phyloP scores from a whole-genome alignment of 768 basidiomycete species.

The Dictyophora rubrovolvata region DNA sequence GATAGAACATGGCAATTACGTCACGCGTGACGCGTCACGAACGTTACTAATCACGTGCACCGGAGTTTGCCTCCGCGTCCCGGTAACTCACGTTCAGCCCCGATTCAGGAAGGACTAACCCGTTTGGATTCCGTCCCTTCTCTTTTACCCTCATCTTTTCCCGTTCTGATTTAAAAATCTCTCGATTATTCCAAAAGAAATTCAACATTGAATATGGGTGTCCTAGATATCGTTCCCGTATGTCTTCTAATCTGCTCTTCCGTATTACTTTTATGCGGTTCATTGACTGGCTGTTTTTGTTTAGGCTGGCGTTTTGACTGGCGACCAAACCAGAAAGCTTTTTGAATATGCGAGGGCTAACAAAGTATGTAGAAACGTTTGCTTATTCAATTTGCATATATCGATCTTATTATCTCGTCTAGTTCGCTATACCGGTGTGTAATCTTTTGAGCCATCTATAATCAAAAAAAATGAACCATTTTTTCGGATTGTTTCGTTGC shows the following conservation, averaged over 20 bases:
- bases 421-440: conserved; percentile 85
- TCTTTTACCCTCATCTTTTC: no score
- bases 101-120: no score
- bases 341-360: conserved; percentile 89
- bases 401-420: conserved; percentile 11
- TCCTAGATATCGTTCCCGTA: conserved; percentile 80
- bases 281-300: conserved; percentile 4
- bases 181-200: neutral
- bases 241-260: conserved; percentile 20
- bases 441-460: neutral
- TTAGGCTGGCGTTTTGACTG: conserved; percentile 90
- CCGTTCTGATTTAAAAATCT: no score
- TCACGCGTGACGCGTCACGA: no score
- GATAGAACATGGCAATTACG: no score
- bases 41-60: no score
- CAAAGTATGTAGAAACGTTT: conserved; percentile 43
- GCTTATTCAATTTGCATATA: conserved; percentile 33
- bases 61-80: no score
- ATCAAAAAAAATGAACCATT: neutral
- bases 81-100: no score
- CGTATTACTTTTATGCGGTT: conserved; percentile 1
- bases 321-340: conserved; percentile 88
- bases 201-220: conserved; percentile 45
- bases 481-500: neutral
- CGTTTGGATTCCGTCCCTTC: no score